Conservation (phyloP, 176 grass and related monocot species). For the Paspalum notatum region DNA sequence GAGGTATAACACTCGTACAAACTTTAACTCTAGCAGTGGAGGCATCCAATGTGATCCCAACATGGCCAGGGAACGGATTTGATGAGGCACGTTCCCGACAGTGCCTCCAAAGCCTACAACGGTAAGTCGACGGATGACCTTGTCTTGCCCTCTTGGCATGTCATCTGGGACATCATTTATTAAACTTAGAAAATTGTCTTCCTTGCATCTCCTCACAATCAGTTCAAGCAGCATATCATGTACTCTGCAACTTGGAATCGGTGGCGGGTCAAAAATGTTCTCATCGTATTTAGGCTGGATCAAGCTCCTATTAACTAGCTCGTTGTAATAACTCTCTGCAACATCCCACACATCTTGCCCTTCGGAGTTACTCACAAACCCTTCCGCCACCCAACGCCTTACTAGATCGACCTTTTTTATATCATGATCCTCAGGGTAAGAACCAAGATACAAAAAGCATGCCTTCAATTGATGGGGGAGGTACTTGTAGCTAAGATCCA, state of each 20-base stretch:
- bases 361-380: not conserved
- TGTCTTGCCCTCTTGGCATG: not conserved
- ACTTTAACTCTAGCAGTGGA: not conserved
- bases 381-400: constrained; percentile 52
- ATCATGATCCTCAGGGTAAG: constrained; percentile 31
- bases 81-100: not conserved
- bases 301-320: constrained; percentile 45
- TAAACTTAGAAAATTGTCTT: constrained; percentile 42
- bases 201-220: constrained; percentile 8
- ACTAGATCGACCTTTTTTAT: constrained; percentile 16
- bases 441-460: constrained; percentile 48
- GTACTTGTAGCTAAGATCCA: constrained; percentile 41
- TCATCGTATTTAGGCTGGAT: constrained; percentile 14
- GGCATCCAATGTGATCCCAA: not conserved
- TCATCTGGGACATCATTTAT: not conserved
- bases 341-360: constrained; percentile 1
- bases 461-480: constrained; percentile 37
- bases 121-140: not conserved
- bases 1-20: not conserved
- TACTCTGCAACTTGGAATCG: not conserved
- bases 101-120: not conserved
- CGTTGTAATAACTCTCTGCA: constrained; percentile 32
- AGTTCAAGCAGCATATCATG: constrained; percentile 52
- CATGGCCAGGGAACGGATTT: not conserved
- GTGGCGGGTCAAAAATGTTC: not conserved